Conservation (phyloP, 2,329 filamentous ascomycete species). For the Diaporthe sp. region DNA sequence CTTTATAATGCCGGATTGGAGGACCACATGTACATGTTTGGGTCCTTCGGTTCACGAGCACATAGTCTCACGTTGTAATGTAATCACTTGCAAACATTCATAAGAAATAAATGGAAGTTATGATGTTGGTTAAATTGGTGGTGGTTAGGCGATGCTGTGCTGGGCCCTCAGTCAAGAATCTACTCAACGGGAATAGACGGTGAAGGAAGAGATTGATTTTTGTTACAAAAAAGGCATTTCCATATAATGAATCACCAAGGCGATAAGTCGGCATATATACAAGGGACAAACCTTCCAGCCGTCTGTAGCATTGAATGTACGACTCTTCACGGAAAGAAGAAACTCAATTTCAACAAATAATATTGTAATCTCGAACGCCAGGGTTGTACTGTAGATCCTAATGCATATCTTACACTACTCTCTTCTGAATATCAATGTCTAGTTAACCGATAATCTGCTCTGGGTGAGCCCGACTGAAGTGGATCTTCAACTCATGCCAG, state of each 20-base stretch:
- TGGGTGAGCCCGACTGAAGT: background rate
- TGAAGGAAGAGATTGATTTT: no score
- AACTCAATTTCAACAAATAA: no score
- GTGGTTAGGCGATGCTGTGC: background rate
- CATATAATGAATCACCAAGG: no score
- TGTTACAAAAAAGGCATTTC: no score
- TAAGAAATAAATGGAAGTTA: background rate
- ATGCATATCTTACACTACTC: background rate
- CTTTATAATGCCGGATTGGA: background rate
- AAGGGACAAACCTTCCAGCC: no score
- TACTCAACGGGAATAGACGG: no score
- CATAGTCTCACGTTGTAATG: background rate
- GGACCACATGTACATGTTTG: background rate
- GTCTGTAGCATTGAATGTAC: no score
- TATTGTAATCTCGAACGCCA: background rate
- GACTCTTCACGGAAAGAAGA: no score
- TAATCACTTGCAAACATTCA: background rate
- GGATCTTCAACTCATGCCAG: background rate
- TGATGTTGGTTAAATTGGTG: background rate
- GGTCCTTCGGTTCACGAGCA: no score
- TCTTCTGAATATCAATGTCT: background rate
- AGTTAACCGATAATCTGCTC: background rate
- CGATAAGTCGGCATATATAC: no score
- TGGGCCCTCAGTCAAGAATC: no score
- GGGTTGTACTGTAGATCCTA: no score